These are phyloP conservation scores for Eucalyptus tenuipes DNA, from an alignment of 345 rosid species.

Conservation along the genomic window DNA sequence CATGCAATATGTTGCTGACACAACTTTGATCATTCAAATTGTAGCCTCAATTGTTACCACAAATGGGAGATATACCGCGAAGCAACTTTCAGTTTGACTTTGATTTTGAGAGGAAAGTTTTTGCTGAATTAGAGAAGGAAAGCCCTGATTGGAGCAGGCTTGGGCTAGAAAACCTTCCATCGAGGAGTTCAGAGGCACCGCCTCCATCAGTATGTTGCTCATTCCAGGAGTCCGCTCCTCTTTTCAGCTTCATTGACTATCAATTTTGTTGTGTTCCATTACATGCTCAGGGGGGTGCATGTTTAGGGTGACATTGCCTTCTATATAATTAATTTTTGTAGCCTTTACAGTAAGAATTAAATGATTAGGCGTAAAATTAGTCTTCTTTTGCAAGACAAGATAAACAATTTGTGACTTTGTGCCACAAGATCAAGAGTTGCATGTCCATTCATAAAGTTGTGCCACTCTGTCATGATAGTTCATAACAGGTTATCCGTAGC, in stretches of 20 bases:
- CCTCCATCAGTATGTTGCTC: constrained; percentile 28
- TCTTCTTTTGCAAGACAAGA: neutral
- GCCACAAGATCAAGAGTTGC: neutral
- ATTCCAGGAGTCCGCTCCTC: neutral
- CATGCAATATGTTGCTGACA: neutral
- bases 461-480: neutral
- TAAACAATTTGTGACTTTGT: neutral
- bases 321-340: neutral
- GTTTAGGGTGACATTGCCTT: neutral
- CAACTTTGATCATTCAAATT: neutral
- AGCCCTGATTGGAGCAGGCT: constrained; percentile 60
- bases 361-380: neutral
- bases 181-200: constrained; percentile 28
- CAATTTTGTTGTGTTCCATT: neutral
- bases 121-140: constrained; percentile 71
- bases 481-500: neutral
- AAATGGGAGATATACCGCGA: constrained; percentile 54
- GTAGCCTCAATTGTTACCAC: constrained; percentile 59
- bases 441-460: neutral
- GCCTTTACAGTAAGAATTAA: neutral
- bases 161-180: constrained; percentile 44
- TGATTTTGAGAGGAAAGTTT: constrained; percentile 51
- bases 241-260: neutral
- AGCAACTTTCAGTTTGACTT: constrained; percentile 79
- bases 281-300: neutral